Evolutionary conservation across 176 grass and related monocot species (phyloP), one percentile per base, ranked within the genome.

Genomic region (Phyllostachys edulis): DNA sequence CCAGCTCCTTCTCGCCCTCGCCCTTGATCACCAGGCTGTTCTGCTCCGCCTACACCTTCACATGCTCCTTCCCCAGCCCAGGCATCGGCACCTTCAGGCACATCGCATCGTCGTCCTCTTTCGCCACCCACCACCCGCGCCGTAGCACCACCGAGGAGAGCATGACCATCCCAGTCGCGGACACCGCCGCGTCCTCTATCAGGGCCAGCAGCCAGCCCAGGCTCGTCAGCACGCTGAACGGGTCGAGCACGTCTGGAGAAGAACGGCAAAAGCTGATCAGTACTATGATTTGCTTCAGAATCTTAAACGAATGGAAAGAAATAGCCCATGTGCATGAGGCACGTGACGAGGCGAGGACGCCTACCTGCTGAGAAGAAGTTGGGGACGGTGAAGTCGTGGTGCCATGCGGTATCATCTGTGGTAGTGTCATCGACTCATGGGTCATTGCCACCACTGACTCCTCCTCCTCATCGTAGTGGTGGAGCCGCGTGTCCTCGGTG

Each of bases 51-150:
- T 72, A 75, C 42, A 92, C 80, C 79, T 88, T 82, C 23, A 97
- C 89, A 10, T 97, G 87, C 46, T 97, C 94, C 84, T 94, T 97
- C 40, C 82, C 87, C 55, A 94, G 45, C 29, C 91, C 94, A 18
- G 94, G 89, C 94, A 97, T 94, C 84, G 85, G 69, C 15, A 97
- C 85, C 27, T 81, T 75, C 47, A 97, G 76, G 54, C 86, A 46
- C 60, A 92, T 7, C 17, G 87, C 85, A 20, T 92, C 80, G 5
- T 50, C 70, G 36, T 94, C 91, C 70, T 85, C 85, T 69, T 71
- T 97, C 1, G 71, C 67, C 13, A 92, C 85, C 85, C 82, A 85
- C 45, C 79, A 91, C 12, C 65, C 85, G 7, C 75, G n/a, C n/a
- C n/a, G n/a, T n/a, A n/a, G n/a, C n/a, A n/a, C n/a, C n/a, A n/a